Conservation (phyloP, 2,329 filamentous ascomycete species). For the Pseudocercospora cruenta region DNA sequence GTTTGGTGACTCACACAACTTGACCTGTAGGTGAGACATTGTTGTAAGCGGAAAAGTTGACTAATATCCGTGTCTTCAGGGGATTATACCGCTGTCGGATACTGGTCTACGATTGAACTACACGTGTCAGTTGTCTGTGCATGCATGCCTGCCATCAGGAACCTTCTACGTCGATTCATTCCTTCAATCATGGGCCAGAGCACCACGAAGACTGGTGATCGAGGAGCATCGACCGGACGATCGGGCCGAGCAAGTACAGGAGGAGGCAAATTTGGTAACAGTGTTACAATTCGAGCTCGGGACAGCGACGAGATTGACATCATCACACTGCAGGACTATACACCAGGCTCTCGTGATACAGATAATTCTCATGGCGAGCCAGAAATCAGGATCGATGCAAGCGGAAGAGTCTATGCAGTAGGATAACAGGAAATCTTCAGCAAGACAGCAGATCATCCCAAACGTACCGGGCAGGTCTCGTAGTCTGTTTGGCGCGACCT, state of each 20-base stretch:
- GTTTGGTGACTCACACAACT: slow-evolving; percentile 21
- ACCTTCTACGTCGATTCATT: slow-evolving; percentile 19
- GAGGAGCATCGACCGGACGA: background rate
- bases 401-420: background rate
- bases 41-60: background rate
- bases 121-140: slow-evolving; percentile 22
- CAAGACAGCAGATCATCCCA: too few species aligned
- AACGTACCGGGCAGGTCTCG: too few species aligned
- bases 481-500: too few species aligned
- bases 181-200: slow-evolving; percentile 24
- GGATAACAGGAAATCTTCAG: background rate
- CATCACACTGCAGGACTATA: background rate
- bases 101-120: slow-evolving; percentile 25
- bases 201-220: background rate
- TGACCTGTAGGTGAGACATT: slow-evolving; percentile 17
- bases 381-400: background rate
- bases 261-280: background rate
- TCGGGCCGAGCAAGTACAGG: background rate
- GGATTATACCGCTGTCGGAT: slow-evolving; percentile 22
- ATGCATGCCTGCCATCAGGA: slow-evolving; percentile 25
- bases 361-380: background rate
- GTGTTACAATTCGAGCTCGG: background rate
- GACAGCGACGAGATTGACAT: background rate
- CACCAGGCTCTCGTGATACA: background rate
- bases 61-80: background rate